Conservation (phyloP, 169 alveolate species). For the Eimeria praecox region DNA sequence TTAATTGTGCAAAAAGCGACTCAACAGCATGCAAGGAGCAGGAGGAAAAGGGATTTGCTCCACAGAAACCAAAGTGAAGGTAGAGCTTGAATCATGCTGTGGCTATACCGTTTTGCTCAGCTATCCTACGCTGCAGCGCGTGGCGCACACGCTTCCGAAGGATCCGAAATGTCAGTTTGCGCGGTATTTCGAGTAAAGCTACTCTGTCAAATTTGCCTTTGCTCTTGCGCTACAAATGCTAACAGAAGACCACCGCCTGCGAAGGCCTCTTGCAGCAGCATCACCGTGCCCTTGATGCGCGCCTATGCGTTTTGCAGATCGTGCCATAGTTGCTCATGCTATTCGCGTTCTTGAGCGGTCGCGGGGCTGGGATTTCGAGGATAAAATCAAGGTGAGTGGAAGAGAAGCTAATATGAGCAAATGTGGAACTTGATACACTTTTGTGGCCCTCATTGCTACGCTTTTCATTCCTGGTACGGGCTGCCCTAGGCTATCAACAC, state of each 20-base stretch:
- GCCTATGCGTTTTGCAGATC: conserved; percentile 55
- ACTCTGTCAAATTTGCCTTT: not conserved
- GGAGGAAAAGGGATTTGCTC: not conserved
- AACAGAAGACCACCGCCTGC: not conserved
- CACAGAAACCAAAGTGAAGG: not conserved
- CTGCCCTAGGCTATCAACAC: conserved; percentile 81
- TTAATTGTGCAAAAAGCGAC: not conserved
- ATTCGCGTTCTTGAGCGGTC: conserved; percentile 85
- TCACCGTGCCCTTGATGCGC: not conserved
- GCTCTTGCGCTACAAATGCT: not conserved
- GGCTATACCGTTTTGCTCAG: conserved; percentile 46
- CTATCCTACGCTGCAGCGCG: conserved; percentile 85
- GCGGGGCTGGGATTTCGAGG: conserved; percentile 82
- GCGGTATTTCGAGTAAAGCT: not conserved
- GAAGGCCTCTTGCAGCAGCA: not conserved
- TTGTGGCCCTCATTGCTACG: not conserved
- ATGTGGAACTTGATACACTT: not conserved
- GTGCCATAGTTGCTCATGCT: conserved; percentile 81
- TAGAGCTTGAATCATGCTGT: not conserved
- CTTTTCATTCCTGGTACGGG: not conserved
- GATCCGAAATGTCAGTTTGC: conserved; percentile 82
- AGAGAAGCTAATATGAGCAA: not conserved
- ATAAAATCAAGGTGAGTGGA: conserved; percentile 77
- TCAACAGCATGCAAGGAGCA: not conserved
- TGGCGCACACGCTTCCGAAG: conserved; percentile 84